phyloP scores from a whole-genome alignment of 1,284 basidiomycete genomes.

The Wallemia hederae region DNA sequence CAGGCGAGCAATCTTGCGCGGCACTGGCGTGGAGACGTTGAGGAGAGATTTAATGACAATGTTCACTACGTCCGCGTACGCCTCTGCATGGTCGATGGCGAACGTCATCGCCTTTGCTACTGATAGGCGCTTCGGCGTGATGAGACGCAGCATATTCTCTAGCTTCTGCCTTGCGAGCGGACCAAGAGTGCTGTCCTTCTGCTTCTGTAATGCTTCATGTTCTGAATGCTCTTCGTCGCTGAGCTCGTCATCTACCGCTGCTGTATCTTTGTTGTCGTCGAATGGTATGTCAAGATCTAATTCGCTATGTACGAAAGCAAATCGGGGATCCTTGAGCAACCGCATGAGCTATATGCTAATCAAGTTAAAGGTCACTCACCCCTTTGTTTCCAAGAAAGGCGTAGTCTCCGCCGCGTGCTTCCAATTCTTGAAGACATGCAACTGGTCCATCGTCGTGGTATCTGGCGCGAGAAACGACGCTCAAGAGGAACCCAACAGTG shows the following conservation, averaged over 20 bases:
- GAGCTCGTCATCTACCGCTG: constrained; percentile 50
- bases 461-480: background rate
- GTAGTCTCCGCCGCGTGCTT: background rate
- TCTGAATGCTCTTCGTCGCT: constrained; percentile 64
- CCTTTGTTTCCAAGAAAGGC: background rate
- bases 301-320: background rate
- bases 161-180: constrained; percentile 48
- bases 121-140: constrained; percentile 62
- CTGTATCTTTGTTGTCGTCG: constrained; percentile 20
- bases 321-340: background rate
- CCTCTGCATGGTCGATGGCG: constrained; percentile 76
- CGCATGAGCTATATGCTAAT: background rate
- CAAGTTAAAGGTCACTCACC: background rate
- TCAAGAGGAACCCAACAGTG: background rate
- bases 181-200: constrained; percentile 27
- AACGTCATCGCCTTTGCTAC: constrained; percentile 86
- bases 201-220: constrained; percentile 36
- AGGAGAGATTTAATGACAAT: constrained; percentile 55
- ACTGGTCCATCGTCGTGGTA: background rate
- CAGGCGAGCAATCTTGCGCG: constrained; percentile 77
- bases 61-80: constrained; percentile 44
- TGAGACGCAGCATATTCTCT: constrained; percentile 56
- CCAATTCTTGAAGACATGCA: background rate
- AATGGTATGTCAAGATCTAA: background rate
- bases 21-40: constrained; percentile 65